These are phyloP conservation scores for Pisolithus marmoratus DNA, from an alignment of 768 basidiomycete genomes.

Conservation along the genomic window DNA sequence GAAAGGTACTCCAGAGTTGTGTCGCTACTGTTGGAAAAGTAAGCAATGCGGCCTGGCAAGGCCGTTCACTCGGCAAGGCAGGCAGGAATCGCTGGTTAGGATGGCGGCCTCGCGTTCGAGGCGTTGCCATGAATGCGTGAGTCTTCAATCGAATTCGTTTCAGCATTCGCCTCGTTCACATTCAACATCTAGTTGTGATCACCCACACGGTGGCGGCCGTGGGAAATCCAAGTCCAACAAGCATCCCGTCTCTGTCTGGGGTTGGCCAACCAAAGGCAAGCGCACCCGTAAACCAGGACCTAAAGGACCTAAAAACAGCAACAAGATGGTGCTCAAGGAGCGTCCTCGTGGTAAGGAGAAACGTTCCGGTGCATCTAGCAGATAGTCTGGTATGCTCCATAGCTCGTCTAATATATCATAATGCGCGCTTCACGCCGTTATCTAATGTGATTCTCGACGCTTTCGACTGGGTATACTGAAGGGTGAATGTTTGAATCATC, in stretches of 20 bases:
- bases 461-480: too few species aligned
- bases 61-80: slow-evolving; percentile 83
- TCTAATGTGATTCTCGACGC: too few species aligned
- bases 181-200: slow-evolving; percentile 56
- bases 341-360: slow-evolving; percentile 70
- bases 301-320: slow-evolving; percentile 84
- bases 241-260: slow-evolving; percentile 88
- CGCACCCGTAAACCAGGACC: slow-evolving; percentile 91
- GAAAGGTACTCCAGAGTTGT: slow-evolving; percentile 75
- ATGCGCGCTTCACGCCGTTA: too few species aligned
- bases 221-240: slow-evolving; percentile 97
- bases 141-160: slow-evolving; percentile 23
- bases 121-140: slow-evolving; percentile 96
- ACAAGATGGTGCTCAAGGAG: slow-evolving; percentile 85
- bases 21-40: slow-evolving; percentile 88
- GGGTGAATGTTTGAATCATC: too few species aligned
- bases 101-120: slow-evolving; percentile 76
- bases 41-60: slow-evolving; percentile 88
- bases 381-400: too few species aligned
- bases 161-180: background rate
- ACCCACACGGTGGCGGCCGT: slow-evolving; percentile 96
- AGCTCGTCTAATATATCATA: too few species aligned
- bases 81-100: slow-evolving; percentile 87
- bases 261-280: slow-evolving; percentile 88
- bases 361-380: slow-evolving; percentile 13